Evolutionary conservation across 2,329 filamentous ascomycete genomes (phyloP), one percentile per base, ranked within the genome.

Genomic region (Phialophora expanda): DNA sequence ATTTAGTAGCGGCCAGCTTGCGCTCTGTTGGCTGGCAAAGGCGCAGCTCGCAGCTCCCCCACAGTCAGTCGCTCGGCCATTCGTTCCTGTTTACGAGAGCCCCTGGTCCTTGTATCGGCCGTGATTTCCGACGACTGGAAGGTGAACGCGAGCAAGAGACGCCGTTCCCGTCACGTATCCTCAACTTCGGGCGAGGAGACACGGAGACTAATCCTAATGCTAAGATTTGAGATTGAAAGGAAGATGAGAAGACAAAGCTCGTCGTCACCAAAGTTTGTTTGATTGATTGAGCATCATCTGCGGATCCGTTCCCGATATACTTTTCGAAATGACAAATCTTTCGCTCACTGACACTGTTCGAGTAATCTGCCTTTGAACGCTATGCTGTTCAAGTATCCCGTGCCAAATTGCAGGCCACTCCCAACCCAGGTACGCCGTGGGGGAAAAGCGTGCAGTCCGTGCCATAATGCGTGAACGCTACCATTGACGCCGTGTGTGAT

Each of bases 71-170:
- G 11, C 8, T 32, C 9, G 30, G 12, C 51, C 56, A 44, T 32
- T 51, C 56, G 44, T 58, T 58, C 41, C 26, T 38, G 56, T 61
- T 22, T 61, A 61, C 41, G 32, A 32, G 22, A 17, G 14, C 20
- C 44, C 58, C 32, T 56, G 50, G 12, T 62, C 53, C 53, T 56
- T 50, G 48, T 48, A 34, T 56, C 30, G 44, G 44, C 22, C n/a
- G 24, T 50, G 44, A 60, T 65, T 34, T 34, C 32, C 60, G 59
- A 56, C 56, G 56, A 55, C 22, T 32, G 30, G 30, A 65, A 56
- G 50, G 56, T 46, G 11, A 38, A 55, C 6, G 51, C 51, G 51
- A 54, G 20, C 11, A 51, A 22, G 12, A 22, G 48, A 51, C 20
- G n/a, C 54, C 34, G 34, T 41, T 1, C 14, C 34, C 14, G 14